Evolutionary conservation across 768 basidiomycete genomes (phyloP).

Genomic region (Hericium rajendrae): DNA sequence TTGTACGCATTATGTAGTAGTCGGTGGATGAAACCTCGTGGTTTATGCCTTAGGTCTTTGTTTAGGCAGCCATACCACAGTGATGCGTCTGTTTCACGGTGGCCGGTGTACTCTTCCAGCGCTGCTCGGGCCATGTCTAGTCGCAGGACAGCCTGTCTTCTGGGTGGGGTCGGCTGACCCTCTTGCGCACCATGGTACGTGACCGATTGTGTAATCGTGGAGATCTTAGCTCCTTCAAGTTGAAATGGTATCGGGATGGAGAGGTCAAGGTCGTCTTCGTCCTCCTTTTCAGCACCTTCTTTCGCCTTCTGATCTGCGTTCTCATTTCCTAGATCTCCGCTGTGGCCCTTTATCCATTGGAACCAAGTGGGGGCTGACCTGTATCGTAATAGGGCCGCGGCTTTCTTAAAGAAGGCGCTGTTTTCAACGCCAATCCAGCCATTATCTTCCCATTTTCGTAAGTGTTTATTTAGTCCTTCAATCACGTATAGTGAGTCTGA

Average conservation of each 20-base stretch:
- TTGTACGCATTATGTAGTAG: neutral
- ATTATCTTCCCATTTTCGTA: constrained; percentile 2
- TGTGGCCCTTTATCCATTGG: constrained; percentile 13
- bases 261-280: neutral
- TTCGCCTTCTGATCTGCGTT: constrained; percentile 1
- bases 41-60: neutral
- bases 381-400: neutral
- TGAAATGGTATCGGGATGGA: neutral
- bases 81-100: neutral
- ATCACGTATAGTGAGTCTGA: constrained; percentile 19
- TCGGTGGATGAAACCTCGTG: neutral
- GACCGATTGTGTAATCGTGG: neutral
- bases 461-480: constrained; percentile 15
- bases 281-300: neutral
- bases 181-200: neutral
- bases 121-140: neutral
- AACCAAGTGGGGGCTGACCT: neutral
- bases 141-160: neutral
- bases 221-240: neutral
- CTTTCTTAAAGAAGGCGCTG: neutral
- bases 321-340: constrained; percentile 4
- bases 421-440: constrained; percentile 5
- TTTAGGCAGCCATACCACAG: neutral
- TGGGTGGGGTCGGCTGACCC: neutral
- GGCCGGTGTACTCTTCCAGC: neutral